A percentile compares a stretch with the other conserved stretches of the same genome.
These are phyloP conservation scores for Xanthoconium purpureum DNA, from an alignment of 768 basidiomycete species.

Conservation along the genomic window DNA sequence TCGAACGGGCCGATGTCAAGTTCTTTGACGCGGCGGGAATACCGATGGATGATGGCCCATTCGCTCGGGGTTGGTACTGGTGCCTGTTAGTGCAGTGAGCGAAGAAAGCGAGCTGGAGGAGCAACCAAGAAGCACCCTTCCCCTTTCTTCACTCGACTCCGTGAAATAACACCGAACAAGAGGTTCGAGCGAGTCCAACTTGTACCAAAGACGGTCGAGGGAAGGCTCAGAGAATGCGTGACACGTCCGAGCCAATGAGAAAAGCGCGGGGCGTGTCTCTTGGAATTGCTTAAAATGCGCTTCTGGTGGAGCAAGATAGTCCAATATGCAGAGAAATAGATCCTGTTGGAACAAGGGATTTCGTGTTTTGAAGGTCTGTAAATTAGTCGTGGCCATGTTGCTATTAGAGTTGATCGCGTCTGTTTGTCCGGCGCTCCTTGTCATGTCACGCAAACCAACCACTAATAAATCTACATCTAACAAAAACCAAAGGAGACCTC, in stretches of 20 bases:
- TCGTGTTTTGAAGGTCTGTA: too few species aligned
- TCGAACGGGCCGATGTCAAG: too few species aligned
- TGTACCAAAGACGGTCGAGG: not conserved
- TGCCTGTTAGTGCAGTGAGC: not conserved
- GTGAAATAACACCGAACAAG: not conserved
- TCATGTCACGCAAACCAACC: too few species aligned
- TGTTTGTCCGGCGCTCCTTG: not conserved
- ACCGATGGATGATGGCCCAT: not conserved
- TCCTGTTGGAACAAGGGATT: too few species aligned
- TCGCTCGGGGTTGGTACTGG: not conserved
- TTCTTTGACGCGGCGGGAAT: not conserved
- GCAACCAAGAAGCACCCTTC: not conserved
- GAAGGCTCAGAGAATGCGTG: not conserved
- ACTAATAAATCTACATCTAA: not conserved
- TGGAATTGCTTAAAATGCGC: too few species aligned
- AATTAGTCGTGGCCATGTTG: too few species aligned
- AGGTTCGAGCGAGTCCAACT: not conserved
- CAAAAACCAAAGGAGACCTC: constrained; percentile 12
- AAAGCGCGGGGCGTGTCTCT: too few species aligned
- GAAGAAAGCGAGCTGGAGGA: too few species aligned
- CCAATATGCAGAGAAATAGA: too few species aligned
- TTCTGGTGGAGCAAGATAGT: too few species aligned
- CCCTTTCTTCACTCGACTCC: not conserved
- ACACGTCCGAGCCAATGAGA: not conserved
- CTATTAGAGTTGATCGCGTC: too few species aligned